Evolutionary conservation across 1,284 basidiomycete genomes (phyloP), one percentile per base, ranked within the genome.

Genomic region (Ceratobasidium sp.): DNA sequence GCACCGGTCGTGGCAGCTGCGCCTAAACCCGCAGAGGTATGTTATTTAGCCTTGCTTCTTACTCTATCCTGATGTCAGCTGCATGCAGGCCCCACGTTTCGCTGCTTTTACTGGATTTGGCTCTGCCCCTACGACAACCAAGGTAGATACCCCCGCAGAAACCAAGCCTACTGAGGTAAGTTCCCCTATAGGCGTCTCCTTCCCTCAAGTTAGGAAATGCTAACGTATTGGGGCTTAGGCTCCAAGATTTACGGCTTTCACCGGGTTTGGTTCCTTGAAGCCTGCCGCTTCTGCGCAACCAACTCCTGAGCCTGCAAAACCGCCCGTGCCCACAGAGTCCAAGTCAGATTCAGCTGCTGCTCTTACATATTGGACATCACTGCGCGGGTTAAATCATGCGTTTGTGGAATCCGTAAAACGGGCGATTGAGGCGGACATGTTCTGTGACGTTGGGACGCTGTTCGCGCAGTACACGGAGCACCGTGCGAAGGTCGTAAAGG

Each of bases 311-410:
- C n/a, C 71, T 57, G 53, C 62, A 22, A 29, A 51, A 11, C 47
- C 60, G 9, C 56, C 57, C 7, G 24, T 66, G 33, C 31, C 56
- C 27, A 15, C 59, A 24, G 44, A 64, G 22, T 8, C 50, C 15
- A 9, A 33, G 29, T 27, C 60, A 1, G 69, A 74, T 41, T 67
- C 74, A 9, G 57, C 74, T 15, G 47, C 65, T 14, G 64, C 62
- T n/a, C 47, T 76, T 33, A 73, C 67, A n/a, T 77, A 75, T 53
- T 76, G 66, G 73, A 45, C 73, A 7, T 77, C 77, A 2, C 27
- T 77, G 36, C 57, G 77, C 41, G 77, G 77, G 22, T 50, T 77
- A 19, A 77, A 77, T 36, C 73, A 77, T 57, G 74, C 77, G 45
- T 67, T 77, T 47, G 44, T 75, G 31, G 69, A 73, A 27, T 44